phyloP scores from a whole-genome alignment of 768 basidiomycete genomes.

The Glaciozyma antarctica region DNA sequence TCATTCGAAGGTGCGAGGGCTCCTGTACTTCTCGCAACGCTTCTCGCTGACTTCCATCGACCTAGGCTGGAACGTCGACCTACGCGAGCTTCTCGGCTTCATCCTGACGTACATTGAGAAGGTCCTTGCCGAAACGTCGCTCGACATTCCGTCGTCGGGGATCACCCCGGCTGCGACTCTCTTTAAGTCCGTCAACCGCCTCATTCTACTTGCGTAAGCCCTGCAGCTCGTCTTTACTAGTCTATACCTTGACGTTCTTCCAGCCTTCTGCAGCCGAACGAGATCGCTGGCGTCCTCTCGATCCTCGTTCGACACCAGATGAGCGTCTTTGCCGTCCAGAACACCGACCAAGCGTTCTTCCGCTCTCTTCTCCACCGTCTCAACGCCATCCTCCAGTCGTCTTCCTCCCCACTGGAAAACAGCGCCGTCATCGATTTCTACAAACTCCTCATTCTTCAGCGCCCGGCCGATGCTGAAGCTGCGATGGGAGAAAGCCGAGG shows the following conservation, averaged over 20 bases:
- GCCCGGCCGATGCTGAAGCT: background rate
- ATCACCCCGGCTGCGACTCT: background rate
- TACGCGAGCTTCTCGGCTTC: background rate
- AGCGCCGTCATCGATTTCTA: background rate
- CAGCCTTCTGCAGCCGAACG: background rate
- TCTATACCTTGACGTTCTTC: background rate
- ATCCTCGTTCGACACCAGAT: constrained; percentile 8
- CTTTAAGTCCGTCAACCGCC: background rate
- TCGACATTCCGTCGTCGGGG: background rate
- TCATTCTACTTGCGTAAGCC: constrained; percentile 2
- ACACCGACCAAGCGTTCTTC: background rate
- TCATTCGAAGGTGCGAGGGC: background rate
- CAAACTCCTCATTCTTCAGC: constrained; percentile 6
- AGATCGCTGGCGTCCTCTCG: background rate
- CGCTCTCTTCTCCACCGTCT: background rate
- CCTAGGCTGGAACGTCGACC: constrained; percentile 6
- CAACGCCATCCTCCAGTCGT: background rate
- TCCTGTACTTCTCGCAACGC: background rate
- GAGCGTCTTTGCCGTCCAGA: constrained; percentile 1
- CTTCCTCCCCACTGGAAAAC: background rate
- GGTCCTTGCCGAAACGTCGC: constrained; percentile 7
- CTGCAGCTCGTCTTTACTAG: background rate
- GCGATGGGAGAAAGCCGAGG: background rate
- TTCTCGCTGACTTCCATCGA: background rate
- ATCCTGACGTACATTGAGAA: constrained; percentile 1